Conservation (phyloP, 208 protist species). For the Lotmaria passim region DNA sequence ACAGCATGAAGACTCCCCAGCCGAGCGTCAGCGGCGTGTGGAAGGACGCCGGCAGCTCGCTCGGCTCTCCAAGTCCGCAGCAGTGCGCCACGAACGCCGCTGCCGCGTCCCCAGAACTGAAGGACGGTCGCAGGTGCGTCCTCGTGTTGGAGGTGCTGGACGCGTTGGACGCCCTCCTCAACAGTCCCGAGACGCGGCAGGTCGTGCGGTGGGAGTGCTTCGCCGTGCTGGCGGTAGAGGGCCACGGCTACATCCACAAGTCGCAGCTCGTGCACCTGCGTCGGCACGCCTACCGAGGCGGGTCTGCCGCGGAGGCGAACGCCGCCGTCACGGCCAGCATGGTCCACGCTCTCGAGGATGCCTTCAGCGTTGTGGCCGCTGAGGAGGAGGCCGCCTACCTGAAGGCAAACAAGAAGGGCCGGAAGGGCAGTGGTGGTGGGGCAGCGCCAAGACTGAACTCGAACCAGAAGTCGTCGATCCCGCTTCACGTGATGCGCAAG, state of each 20-base stretch:
- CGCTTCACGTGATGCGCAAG: constrained; percentile 64
- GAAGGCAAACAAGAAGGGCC: constrained; percentile 49
- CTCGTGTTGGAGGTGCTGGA: constrained; percentile 59
- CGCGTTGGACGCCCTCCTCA: constrained; percentile 67
- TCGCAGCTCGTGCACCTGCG: constrained; percentile 45
- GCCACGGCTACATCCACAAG: constrained; percentile 82
- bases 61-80: background rate
- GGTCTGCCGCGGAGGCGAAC: constrained; percentile 24
- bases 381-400: constrained; percentile 76
- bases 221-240: constrained; percentile 49
- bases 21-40: background rate
- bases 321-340: constrained; percentile 62
- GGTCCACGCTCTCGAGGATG: constrained; percentile 70
- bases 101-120: background rate
- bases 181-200: constrained; percentile 51
- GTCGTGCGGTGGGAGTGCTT: constrained; percentile 78
- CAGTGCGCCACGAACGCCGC: background rate
- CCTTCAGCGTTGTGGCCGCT: constrained; percentile 48
- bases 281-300: constrained; percentile 26
- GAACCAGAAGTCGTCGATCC: constrained; percentile 73
- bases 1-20: background rate
- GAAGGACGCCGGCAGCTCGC: constrained; percentile 5
- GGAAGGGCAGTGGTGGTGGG: constrained; percentile 35
- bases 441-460: constrained; percentile 41
- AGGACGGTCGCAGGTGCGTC: constrained; percentile 26